phyloP scores from a whole-genome alignment of 129 eudicot species.

The Flaveria sonorensis region DNA sequence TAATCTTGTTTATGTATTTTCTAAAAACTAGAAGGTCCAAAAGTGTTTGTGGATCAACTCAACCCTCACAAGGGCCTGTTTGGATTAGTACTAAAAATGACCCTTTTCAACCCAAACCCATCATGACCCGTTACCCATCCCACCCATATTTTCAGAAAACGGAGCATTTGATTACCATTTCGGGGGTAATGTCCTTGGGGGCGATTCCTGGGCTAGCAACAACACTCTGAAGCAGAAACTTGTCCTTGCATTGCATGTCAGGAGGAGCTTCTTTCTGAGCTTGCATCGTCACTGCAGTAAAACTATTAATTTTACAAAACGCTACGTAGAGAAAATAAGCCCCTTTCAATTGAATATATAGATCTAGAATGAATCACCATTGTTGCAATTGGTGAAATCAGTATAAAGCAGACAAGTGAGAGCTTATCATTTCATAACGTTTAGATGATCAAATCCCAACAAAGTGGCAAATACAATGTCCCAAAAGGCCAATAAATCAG shows the following conservation, averaged over 20 bases:
- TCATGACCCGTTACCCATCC: not conserved
- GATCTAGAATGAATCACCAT: not conserved
- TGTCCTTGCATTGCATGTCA: slow-evolving; percentile 82
- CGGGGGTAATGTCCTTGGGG: slow-evolving; percentile 66
- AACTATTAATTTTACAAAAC: not conserved
- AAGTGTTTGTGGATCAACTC: not conserved
- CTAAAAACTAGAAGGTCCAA: not conserved
- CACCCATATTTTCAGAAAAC: not conserved
- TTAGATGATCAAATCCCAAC: not conserved
- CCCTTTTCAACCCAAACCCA: not conserved
- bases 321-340: not conserved
- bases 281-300: slow-evolving; percentile 66
- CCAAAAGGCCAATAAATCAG: not conserved
- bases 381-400: not conserved
- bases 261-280: slow-evolving; percentile 80
- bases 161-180: slow-evolving; percentile 49
- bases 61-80: not conserved
- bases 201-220: slow-evolving; percentile 48
- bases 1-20: not conserved
- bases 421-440: not conserved
- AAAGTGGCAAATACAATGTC: not conserved
- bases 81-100: not conserved
- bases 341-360: not conserved
- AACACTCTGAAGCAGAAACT: slow-evolving; percentile 81
- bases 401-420: not conserved